These are phyloP conservation scores for Alternaria alternata DNA, from an alignment of 2,329 filamentous ascomycete species.

Conservation along the genomic window DNA sequence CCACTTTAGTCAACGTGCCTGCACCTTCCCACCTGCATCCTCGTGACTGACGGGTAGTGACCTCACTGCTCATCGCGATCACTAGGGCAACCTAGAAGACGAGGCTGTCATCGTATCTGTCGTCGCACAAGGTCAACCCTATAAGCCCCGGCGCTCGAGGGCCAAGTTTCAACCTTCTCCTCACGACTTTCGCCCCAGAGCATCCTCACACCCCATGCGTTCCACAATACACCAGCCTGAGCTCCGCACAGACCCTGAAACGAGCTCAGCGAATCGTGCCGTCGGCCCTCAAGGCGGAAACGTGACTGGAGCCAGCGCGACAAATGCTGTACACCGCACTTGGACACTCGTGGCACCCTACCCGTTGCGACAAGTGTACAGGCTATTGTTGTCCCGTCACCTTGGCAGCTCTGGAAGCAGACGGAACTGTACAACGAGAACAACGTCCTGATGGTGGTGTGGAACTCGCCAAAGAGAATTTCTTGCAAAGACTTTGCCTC, in stretches of 20 bases:
- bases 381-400: conserved; percentile 14
- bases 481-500: conserved; percentile 16
- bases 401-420: conserved; percentile 26
- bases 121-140: not conserved
- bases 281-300: conserved; percentile 21
- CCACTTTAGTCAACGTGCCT: conserved; percentile 2
- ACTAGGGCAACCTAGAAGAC: conserved; percentile 9
- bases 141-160: not conserved
- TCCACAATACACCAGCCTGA: conserved; percentile 22
- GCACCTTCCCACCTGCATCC: not conserved
- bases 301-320: conserved; percentile 27
- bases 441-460: not conserved
- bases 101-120: not conserved
- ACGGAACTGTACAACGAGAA: not conserved
- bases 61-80: conserved; percentile 1
- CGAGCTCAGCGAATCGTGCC: conserved; percentile 29
- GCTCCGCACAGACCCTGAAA: conserved; percentile 30
- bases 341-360: conserved; percentile 12
- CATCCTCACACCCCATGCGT: conserved; percentile 28
- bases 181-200: not conserved
- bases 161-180: conserved; percentile 3
- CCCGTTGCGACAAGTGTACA: conserved; percentile 12
- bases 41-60: conserved; percentile 4
- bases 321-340: not conserved
- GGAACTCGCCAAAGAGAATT: conserved; percentile 1